Evolutionary conservation across 2,329 filamentous ascomycete genomes (phyloP).

Genomic region (Nigrospora sphaerica): DNA sequence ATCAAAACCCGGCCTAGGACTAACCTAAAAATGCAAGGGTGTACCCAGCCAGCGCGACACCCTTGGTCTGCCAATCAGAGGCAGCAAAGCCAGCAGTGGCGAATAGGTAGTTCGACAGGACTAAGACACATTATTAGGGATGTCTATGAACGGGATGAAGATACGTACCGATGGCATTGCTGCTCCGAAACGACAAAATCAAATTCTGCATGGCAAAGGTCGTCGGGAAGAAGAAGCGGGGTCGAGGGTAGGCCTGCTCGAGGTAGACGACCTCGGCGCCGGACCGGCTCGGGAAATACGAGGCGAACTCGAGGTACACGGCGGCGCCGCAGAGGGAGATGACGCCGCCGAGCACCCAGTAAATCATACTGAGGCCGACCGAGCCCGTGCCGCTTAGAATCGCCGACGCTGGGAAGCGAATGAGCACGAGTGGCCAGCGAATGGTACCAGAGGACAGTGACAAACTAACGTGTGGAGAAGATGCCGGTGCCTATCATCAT

Average conservation of each 20-base stretch:
- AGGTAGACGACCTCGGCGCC: constrained; percentile 62
- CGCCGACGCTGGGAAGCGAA: constrained; percentile 10
- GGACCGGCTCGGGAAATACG: constrained; percentile 60
- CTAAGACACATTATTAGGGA: background rate
- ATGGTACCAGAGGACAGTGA: too few species aligned
- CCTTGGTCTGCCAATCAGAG: constrained; percentile 4
- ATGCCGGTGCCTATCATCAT: constrained; percentile 59
- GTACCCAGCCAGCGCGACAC: constrained; percentile 3
- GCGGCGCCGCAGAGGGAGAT: constrained; percentile 47
- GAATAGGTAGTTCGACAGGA: constrained; percentile 3
- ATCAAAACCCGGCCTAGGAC: background rate
- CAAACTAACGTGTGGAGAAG: constrained; percentile 53
- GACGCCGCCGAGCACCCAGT: constrained; percentile 57
- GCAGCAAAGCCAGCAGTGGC: background rate
- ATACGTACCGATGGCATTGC: constrained; percentile 48
- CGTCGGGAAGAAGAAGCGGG: constrained; percentile 56
- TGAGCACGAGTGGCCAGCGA: constrained; percentile 1
- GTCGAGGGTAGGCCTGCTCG: constrained; percentile 60
- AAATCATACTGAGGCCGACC: constrained; percentile 54
- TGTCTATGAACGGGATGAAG: background rate
- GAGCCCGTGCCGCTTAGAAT: constrained; percentile 56
- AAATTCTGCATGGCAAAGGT: constrained; percentile 59
- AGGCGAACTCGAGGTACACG: constrained; percentile 56
- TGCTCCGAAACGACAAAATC: constrained; percentile 57
- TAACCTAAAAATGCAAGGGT: constrained; percentile 2